A percentile compares a stretch with the other conserved stretches of the same genome.
phyloP scores from a whole-genome alignment of 257 asterid species.

The Solanum boliviense region DNA sequence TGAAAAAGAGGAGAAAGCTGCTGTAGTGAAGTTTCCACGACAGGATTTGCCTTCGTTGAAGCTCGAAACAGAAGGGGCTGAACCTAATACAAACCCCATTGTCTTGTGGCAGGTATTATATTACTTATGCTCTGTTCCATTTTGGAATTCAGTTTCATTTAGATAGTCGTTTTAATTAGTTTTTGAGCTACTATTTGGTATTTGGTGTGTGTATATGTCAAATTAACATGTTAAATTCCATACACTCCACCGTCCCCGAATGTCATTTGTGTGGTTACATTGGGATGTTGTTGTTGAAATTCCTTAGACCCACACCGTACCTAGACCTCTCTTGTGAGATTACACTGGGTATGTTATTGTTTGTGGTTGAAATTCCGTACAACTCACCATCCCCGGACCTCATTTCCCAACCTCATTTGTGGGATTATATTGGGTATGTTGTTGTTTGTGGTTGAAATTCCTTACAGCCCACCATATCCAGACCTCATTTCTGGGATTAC shows the following conservation, averaged over 20 bases:
- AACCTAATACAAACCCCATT: slow-evolving; percentile 36
- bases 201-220: background rate
- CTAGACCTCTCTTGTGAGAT: background rate
- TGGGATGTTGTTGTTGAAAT: background rate
- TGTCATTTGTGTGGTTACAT: background rate
- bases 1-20: slow-evolving; percentile 13
- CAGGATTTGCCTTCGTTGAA: slow-evolving; percentile 32
- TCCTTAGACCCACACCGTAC: background rate
- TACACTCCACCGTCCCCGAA: background rate
- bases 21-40: slow-evolving; percentile 30
- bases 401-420: background rate
- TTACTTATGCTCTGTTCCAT: background rate
- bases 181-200: background rate
- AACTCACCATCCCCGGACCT: background rate
- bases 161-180: background rate
- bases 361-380: background rate
- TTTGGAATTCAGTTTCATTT: background rate
- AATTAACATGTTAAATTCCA: background rate
- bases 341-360: background rate
- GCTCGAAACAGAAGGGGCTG: slow-evolving; percentile 43
- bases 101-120: slow-evolving; percentile 58
- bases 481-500: background rate
- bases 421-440: background rate
- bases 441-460: background rate
- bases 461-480: too few relatives aligned